Evolutionary conservation across 129 eudicot species (phyloP), one percentile per base, ranked within the genome.

Genomic region (carrot (Daucus carota)): DNA sequence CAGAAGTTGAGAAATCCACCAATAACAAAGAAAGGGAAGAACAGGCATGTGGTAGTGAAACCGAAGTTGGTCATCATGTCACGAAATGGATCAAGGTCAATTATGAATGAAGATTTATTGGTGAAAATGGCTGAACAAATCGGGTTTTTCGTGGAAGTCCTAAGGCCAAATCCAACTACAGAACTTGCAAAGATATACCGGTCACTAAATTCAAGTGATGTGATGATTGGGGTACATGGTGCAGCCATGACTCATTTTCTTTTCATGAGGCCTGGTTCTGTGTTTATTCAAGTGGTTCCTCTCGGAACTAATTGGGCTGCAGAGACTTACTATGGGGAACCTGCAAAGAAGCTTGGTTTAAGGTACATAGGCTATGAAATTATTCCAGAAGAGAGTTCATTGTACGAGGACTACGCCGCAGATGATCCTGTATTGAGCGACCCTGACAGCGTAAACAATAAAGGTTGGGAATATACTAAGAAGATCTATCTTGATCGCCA

Each of bases 291-390:
- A 73, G 89, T 94, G 50, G 76, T 91, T 3, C 97, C 99, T 7
- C 84, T 94, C 0, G 99, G 99, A n/a, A 91, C 94, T 1, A 91
- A 82, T 13, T 94, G 99, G 99, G 97, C 99, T 18, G 97, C 99
- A 6, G 96, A 89, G 57, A 91, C 92, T 5, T 94, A 94, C 57
- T 94, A 89, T 57, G 97, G 97, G 12, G 93, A 85, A 8, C 93
- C 99, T 4, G 92, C 97, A 8, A 80, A 40, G 76, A 89, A 86
- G 87, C 85, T 91, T 20, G 96, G 97, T 5, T 73, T 94, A 78
- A 86, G 77, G 76, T 94, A 94, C 76, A 81, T 89, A 38, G 96
- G 94, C 47, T 94, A 94, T 72, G 79, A 89, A 48, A 89, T 94
- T 41, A 88, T 84, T 44, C 87, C 97, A 0, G 74, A 76, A 1